Percentiles rank a stretch among this genome's conserved stretches.
These are phyloP conservation scores for Magnolia sinica DNA, from an alignment of 164 flowering plant species.

Conservation along the genomic window DNA sequence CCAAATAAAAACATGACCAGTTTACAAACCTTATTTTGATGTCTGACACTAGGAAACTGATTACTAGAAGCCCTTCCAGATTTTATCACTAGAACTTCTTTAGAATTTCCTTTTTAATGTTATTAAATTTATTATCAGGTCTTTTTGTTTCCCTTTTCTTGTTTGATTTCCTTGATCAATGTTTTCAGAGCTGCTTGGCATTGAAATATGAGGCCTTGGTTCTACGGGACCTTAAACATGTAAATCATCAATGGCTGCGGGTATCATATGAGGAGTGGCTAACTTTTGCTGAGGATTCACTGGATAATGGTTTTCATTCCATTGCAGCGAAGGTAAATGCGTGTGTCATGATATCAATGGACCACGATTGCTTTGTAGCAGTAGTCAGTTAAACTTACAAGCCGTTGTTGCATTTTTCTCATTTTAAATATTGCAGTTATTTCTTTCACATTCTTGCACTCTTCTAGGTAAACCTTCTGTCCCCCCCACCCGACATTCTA, in stretches of 20 bases:
- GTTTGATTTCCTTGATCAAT: neutral
- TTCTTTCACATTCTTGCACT: neutral
- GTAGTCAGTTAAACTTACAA: neutral
- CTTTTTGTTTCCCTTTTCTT: neutral
- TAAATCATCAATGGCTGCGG: slow-evolving; percentile 33
- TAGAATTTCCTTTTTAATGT: neutral
- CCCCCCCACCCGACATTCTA: neutral
- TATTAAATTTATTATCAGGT: neutral
- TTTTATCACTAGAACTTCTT: too few species aligned
- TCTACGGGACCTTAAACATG: slow-evolving; percentile 48
- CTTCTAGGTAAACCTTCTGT: neutral
- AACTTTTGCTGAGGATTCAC: slow-evolving; percentile 53
- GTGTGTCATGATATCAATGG: neutral
- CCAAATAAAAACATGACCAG: too few species aligned
- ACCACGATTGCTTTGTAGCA: neutral
- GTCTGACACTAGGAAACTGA: too few species aligned
- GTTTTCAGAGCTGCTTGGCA: slow-evolving; percentile 72
- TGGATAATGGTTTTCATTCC: slow-evolving; percentile 54
- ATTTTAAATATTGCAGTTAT: neutral
- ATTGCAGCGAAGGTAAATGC: slow-evolving; percentile 56
- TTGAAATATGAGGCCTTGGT: slow-evolving; percentile 76
- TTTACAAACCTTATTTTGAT: too few species aligned
- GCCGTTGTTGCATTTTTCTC: neutral
- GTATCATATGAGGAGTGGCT: slow-evolving; percentile 69
- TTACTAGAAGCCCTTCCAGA: too few species aligned